Percentiles rank a stretch among this genome's conserved stretches.
These are phyloP conservation scores for Hysterangium stoloniferum DNA, from an alignment of 768 basidiomycete genomes.

Conservation along the genomic window DNA sequence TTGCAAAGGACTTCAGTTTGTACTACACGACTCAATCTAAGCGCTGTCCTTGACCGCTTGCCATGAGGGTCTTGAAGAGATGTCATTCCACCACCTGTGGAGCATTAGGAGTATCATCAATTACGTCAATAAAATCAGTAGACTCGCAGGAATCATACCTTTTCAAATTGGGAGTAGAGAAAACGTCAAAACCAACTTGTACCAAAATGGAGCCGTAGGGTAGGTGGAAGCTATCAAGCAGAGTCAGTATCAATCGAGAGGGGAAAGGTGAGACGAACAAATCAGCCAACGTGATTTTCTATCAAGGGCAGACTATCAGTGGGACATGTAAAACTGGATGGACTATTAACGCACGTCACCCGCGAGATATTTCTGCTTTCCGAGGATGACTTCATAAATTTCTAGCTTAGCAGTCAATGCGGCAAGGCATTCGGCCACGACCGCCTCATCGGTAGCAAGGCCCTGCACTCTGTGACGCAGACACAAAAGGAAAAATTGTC, in stretches of 20 bases:
- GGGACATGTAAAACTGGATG: background rate
- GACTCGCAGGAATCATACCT: too few species aligned
- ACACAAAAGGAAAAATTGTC: background rate
- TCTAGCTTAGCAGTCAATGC: slow-evolving; percentile 36
- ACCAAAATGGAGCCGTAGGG: too few species aligned
- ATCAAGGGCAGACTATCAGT: background rate
- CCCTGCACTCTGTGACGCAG: background rate
- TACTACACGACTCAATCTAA: too few species aligned
- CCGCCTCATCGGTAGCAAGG: slow-evolving; percentile 3
- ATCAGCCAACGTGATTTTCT: slow-evolving; percentile 48
- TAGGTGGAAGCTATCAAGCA: too few species aligned
- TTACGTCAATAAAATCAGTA: too few species aligned
- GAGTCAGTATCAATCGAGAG: background rate
- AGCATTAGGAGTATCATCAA: too few species aligned
- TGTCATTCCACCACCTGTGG: too few species aligned
- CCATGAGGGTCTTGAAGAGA: too few species aligned
- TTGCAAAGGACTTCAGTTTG: too few species aligned
- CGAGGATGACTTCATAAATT: slow-evolving; percentile 49
- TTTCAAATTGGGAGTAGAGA: too few species aligned
- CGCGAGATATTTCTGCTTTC: slow-evolving; percentile 44
- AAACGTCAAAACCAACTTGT: too few species aligned
- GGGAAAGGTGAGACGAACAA: slow-evolving; percentile 40
- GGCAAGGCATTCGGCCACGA: slow-evolving; percentile 11
- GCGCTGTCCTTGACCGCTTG: too few species aligned
- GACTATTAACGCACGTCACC: slow-evolving; percentile 28